phyloP scores from a whole-genome alignment of 78 protist species.

The Emiliania huxleyi region DNA sequence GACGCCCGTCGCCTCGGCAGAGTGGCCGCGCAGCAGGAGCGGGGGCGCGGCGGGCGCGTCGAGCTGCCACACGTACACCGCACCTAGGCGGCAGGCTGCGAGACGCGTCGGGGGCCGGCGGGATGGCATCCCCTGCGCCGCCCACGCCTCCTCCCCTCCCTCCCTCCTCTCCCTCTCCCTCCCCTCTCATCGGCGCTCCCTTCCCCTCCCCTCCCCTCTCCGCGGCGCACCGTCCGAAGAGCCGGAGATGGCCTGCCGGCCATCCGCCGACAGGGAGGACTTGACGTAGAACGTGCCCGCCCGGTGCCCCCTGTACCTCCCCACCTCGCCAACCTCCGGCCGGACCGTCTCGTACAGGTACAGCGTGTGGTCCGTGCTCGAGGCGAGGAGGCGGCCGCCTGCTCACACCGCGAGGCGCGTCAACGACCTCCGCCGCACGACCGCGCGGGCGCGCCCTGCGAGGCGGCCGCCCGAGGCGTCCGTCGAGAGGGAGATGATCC shows the following conservation, averaged over 20 bases:
- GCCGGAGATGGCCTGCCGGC: neutral
- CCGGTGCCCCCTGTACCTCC: neutral
- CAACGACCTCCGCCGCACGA: too few species aligned
- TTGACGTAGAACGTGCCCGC: conserved; percentile 21
- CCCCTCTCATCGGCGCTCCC: too few species aligned
- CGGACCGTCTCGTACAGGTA: neutral
- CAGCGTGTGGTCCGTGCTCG: neutral
- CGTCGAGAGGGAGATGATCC: neutral
- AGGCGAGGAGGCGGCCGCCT: neutral
- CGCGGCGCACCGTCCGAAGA: neutral
- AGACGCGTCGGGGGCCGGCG: too few species aligned
- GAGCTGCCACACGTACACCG: conserved; percentile 19
- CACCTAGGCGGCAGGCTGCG: too few species aligned
- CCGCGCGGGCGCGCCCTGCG: too few species aligned
- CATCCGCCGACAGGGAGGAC: conserved; percentile 19
- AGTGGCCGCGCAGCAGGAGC: neutral
- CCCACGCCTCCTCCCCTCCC: too few species aligned
- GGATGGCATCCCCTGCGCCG: too few species aligned
- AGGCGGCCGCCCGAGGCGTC: neutral
- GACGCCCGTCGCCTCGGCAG: neutral
- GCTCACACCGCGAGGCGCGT: too few species aligned
- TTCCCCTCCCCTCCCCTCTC: too few species aligned
- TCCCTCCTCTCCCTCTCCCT: too few species aligned
- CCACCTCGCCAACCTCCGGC: neutral
- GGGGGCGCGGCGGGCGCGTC: neutral